Evolutionary conservation across 2,329 filamentous ascomycete genomes (phyloP).

Genomic region (Penicillium psychrosexuale): DNA sequence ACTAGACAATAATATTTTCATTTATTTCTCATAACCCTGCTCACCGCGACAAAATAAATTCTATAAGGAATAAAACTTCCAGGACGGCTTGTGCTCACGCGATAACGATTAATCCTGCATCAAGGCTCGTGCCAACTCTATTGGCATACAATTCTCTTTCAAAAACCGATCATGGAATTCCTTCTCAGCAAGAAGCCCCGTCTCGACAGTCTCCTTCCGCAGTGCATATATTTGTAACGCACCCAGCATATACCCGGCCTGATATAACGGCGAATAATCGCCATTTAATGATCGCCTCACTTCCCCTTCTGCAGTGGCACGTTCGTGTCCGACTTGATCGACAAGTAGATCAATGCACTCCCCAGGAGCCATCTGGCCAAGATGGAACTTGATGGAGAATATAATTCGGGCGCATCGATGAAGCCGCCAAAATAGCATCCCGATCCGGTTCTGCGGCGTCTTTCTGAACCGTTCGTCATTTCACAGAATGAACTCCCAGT

Average conservation of each 20-base stretch:
- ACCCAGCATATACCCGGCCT: slow-evolving; percentile 59
- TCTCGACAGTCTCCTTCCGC: slow-evolving; percentile 48
- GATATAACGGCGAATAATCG: slow-evolving; percentile 49
- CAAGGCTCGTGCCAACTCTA: slow-evolving; percentile 42
- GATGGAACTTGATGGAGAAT: slow-evolving; percentile 57
- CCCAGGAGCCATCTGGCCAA: slow-evolving; percentile 52
- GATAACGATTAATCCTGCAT: slow-evolving; percentile 44
- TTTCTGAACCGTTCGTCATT: slow-evolving; percentile 51
- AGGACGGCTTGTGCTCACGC: slow-evolving; percentile 46
- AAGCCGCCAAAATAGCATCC: slow-evolving; percentile 62
- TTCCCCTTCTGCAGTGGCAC: slow-evolving; percentile 59
- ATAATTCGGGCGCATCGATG: slow-evolving; percentile 59
- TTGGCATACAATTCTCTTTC: slow-evolving; percentile 43
- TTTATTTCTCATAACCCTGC: background rate
- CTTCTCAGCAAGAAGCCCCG: slow-evolving; percentile 47
- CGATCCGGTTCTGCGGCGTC: slow-evolving; percentile 53
- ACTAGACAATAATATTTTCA: background rate
- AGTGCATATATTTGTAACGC: slow-evolving; percentile 56
- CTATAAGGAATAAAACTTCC: slow-evolving; percentile 48
- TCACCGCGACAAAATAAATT: background rate
- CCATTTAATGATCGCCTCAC: slow-evolving; percentile 54
- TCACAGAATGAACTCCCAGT: slow-evolving; percentile 62
- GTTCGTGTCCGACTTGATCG: slow-evolving; percentile 57
- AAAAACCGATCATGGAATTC: slow-evolving; percentile 56
- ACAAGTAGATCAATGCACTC: slow-evolving; percentile 59